Percentiles rank a stretch among this genome's conserved stretches.
These are phyloP conservation scores for Spergularia azorica DNA, from an alignment of 179 eudicot genomes.

Conservation along the genomic window DNA sequence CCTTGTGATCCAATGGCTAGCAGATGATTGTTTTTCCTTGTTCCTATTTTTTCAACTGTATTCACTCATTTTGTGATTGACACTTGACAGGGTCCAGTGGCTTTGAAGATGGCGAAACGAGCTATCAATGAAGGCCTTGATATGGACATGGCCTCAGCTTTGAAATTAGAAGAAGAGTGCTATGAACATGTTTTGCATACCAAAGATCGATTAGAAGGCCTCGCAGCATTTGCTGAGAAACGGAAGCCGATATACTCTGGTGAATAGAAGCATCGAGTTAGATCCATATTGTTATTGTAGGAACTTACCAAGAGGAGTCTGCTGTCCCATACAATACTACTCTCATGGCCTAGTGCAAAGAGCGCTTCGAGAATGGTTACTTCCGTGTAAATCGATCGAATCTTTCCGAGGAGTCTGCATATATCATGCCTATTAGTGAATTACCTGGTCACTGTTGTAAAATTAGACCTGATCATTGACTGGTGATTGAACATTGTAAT, in stretches of 20 bases:
- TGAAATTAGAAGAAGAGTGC: constrained; percentile 74
- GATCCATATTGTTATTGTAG: too few species aligned
- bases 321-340: too few species aligned
- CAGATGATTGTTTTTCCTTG: background rate
- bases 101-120: constrained; percentile 77
- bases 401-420: background rate
- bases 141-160: constrained; percentile 52
- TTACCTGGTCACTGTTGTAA: background rate
- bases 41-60: background rate
- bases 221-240: constrained; percentile 86
- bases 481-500: background rate
- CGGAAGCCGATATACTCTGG: constrained; percentile 70
- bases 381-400: too few species aligned
- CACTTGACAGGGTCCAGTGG: constrained; percentile 80
- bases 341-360: too few species aligned
- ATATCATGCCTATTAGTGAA: background rate
- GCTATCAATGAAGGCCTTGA: constrained; percentile 78
- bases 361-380: too few species aligned
- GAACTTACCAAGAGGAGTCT: too few species aligned
- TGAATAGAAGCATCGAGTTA: constrained; percentile 37
- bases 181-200: constrained; percentile 59
- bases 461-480: constrained; percentile 5
- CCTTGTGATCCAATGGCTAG: background rate
- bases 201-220: constrained; percentile 86
- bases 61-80: background rate